Conservation (phyloP, 495 filamentous ascomycete species). For the Annulohypoxylon nitens region DNA sequence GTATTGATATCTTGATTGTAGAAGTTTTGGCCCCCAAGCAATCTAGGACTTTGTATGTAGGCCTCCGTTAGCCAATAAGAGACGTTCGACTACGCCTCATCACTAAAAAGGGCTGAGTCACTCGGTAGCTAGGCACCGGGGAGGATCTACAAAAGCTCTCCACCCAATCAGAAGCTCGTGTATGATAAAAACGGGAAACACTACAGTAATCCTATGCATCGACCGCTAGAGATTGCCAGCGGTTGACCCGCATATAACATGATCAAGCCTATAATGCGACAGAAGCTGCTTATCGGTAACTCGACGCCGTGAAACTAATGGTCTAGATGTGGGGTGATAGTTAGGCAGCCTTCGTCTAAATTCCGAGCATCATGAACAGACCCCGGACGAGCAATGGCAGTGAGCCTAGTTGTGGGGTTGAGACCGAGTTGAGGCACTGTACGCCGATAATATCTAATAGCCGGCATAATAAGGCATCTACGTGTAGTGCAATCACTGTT, state of each 20-base stretch:
- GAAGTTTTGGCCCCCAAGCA: neutral
- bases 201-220: neutral
- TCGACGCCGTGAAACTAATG: neutral
- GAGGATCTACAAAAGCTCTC: conserved; percentile 4
- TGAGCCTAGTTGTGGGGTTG: conserved; percentile 5
- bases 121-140: conserved; percentile 14
- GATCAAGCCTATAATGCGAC: neutral
- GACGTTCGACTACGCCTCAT: conserved; percentile 1
- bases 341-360: conserved; percentile 23
- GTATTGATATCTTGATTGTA: neutral
- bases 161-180: conserved; percentile 17
- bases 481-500: neutral
- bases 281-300: conserved; percentile 1
- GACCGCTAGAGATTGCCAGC: conserved; percentile 3
- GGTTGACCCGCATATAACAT: neutral
- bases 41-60: conserved; percentile 6
- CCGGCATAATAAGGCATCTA: neutral
- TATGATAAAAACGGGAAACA: neutral
- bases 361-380: neutral
- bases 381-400: neutral
- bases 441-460: neutral
- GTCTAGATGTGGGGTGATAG: conserved; percentile 6
- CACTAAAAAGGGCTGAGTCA: conserved; percentile 31
- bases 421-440: neutral
- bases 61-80: conserved; percentile 10